Evolutionary conservation across 2,329 filamentous ascomycete species (phyloP).

Genomic region (Ophiosphaerella narmari): DNA sequence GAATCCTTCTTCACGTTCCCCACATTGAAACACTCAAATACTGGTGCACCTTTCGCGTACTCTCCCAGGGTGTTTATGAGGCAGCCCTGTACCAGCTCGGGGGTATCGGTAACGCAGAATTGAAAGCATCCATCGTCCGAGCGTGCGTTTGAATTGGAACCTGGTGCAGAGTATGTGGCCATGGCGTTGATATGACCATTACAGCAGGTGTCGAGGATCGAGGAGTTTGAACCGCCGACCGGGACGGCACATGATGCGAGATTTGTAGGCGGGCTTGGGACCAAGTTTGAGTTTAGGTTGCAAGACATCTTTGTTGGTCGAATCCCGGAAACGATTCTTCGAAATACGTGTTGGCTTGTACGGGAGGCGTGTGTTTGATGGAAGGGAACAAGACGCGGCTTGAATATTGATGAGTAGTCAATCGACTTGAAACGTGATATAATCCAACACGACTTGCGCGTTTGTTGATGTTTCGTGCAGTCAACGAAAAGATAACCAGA

Average conservation of each 20-base stretch:
- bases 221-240: slow-evolving; percentile 31
- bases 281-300: slow-evolving; percentile 8
- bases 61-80: slow-evolving; percentile 15
- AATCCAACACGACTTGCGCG: too few species aligned
- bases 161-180: slow-evolving; percentile 21
- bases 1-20: slow-evolving; percentile 6
- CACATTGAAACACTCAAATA: slow-evolving; percentile 20
- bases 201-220: slow-evolving; percentile 37
- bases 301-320: slow-evolving; percentile 11
- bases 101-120: slow-evolving; percentile 28
- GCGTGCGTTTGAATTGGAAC: slow-evolving; percentile 10
- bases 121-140: slow-evolving; percentile 27
- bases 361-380: too few species aligned
- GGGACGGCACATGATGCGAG: slow-evolving; percentile 30
- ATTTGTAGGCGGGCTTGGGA: slow-evolving; percentile 30
- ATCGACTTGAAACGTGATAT: too few species aligned
- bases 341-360: too few species aligned
- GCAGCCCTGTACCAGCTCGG: slow-evolving; percentile 14
- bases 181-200: slow-evolving; percentile 37
- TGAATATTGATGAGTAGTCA: too few species aligned
- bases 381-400: too few species aligned
- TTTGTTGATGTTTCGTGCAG: too few species aligned
- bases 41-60: slow-evolving; percentile 6
- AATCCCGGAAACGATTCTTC: too few species aligned
- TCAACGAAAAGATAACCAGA: too few species aligned